phyloP scores from a whole-genome alignment of 2,329 filamentous ascomycete genomes.

The Exophiala sp. region DNA sequence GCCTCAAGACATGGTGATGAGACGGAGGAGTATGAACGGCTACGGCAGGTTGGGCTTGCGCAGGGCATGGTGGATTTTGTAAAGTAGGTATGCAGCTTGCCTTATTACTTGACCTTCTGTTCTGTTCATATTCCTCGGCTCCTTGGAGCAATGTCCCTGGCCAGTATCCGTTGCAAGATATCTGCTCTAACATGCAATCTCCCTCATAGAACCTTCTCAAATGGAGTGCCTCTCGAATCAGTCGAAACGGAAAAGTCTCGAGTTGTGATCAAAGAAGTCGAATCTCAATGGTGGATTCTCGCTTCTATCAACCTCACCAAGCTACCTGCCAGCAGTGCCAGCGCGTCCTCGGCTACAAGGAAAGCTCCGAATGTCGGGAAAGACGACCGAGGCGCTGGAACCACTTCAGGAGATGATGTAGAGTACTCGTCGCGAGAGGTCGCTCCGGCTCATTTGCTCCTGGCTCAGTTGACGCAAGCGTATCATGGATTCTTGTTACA shows the following conservation, averaged over 20 bases:
- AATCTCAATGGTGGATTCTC: slow-evolving; percentile 90
- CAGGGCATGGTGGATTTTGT: slow-evolving; percentile 96
- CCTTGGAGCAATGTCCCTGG: too few species aligned
- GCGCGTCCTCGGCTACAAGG: slow-evolving; percentile 37
- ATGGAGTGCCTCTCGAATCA: slow-evolving; percentile 67
- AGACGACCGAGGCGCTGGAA: slow-evolving; percentile 6
- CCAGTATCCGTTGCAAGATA: neutral
- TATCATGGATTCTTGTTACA: slow-evolving; percentile 82
- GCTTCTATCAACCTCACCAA: slow-evolving; percentile 82
- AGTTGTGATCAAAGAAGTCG: slow-evolving; percentile 78
- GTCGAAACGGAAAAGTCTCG: slow-evolving; percentile 88
- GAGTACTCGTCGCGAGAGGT: slow-evolving; percentile 91
- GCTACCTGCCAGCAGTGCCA: slow-evolving; percentile 47
- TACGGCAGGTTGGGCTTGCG: slow-evolving; percentile 89
- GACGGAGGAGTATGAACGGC: slow-evolving; percentile 73
- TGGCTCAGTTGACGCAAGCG: slow-evolving; percentile 74
- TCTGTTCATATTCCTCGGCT: too few species aligned
- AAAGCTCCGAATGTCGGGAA: slow-evolving; percentile 32
- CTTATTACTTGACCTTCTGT: too few species aligned
- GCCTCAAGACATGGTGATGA: slow-evolving; percentile 36
- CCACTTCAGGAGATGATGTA: slow-evolving; percentile 38
- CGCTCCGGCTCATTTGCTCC: slow-evolving; percentile 69
- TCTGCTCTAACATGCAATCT: slow-evolving; percentile 2
- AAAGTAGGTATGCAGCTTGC: slow-evolving; percentile 43
- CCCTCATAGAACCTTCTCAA: slow-evolving; percentile 66